Base-by-base conservation (phyloP, 352 stramenopile genomes). In the Aphanomyces cochlioides region DNA sequence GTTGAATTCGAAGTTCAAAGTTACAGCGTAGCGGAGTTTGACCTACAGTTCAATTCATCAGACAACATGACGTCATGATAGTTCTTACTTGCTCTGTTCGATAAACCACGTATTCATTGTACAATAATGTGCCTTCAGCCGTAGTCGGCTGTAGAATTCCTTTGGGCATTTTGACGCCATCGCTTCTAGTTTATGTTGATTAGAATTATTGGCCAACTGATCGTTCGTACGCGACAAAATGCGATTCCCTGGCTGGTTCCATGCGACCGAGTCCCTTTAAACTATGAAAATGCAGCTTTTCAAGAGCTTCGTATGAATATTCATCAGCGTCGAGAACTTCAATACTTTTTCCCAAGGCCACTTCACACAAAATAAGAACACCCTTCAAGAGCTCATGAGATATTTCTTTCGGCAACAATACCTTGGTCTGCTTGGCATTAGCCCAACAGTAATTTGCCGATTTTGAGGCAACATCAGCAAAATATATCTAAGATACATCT, bases 391-490 rank as follows among this genome's bases (percentile, higher is more conserved):
- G 13, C 21, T 34, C 36, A 41, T 47, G 28, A 34, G 39, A 47
- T 37, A 37, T 21, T 17, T 56, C 80, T 28, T 28, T 28, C 28
- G 28, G 28, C 28, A 28, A 28, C 28, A 28, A 28, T 28, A 28
- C 80, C 65, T 81, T 82, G 4, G 84, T 79, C 58, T 85, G 83
- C 47, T 88, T 76, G 3, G 81, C 71, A 0, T 80, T 85, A 5
- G 83, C 77, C 76, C 83, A 92, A 77, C 88, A 96, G 74, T 96
- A 96, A 61, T 87, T 88, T 3, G 85, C 81, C 0, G 81, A 90
- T 70, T 96, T 96, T 66, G 83, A 87, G 13, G 88, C 79, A 0
- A 81, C 85, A 60, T 96, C 87, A 7, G 88, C 85, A 79, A 94
- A 95, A 70, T 96, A 96, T 15, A 96, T 82, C 83, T 91, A 56